phyloP scores from a whole-genome alignment of 257 asterid species.

The Nicotiana tabacum region DNA sequence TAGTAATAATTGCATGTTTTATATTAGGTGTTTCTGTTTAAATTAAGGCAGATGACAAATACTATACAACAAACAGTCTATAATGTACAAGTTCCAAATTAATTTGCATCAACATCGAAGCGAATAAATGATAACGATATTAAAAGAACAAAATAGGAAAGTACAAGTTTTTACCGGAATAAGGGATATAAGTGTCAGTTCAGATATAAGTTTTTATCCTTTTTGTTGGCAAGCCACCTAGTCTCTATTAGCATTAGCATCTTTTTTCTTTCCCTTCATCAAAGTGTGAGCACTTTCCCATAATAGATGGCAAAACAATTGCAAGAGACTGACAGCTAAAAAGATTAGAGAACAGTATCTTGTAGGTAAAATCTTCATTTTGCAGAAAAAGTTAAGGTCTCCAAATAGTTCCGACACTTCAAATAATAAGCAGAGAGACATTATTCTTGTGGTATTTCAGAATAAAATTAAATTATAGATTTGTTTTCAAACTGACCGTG shows the following conservation, averaged over 20 bases:
- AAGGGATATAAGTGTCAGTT: neutral
- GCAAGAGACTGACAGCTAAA: neutral
- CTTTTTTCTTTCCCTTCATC: neutral
- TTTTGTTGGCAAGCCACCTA: neutral
- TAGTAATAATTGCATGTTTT: neutral
- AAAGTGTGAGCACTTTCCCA: neutral
- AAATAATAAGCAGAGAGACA: neutral
- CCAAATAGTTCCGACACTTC: neutral
- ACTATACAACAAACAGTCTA: neutral
- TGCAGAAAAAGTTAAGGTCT: too few relatives aligned
- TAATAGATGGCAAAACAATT: neutral
- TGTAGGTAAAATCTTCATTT: neutral
- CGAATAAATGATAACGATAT: neutral
- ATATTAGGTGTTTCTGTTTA: neutral
- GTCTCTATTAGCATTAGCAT: neutral
- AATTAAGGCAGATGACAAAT: constrained; percentile 3
- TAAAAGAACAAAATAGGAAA: neutral
- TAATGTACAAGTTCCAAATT: neutral
- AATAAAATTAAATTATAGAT: neutral
- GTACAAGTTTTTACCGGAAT: neutral
- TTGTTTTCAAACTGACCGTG: neutral
- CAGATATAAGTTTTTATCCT: neutral
- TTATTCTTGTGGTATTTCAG: neutral
- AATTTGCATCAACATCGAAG: neutral
- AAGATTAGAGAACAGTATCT: neutral